Evolutionary conservation across 495 filamentous ascomycete genomes (phyloP).

Genomic region (Bathelium albidoporum): DNA sequence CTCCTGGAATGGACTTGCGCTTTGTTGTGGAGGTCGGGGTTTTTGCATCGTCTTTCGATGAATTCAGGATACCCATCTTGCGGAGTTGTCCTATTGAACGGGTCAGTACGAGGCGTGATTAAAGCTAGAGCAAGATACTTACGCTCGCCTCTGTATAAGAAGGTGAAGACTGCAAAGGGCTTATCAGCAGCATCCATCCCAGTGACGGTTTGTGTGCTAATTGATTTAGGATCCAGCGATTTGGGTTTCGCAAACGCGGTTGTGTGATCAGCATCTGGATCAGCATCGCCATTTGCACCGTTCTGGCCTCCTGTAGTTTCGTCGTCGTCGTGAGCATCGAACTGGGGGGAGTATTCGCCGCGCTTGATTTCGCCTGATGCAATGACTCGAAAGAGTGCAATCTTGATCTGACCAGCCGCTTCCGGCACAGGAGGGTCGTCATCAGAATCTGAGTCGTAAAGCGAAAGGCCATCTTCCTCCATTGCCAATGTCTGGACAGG

Average conservation of each 20-base stretch:
- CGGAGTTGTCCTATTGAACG: conserved; percentile 62
- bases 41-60: conserved; percentile 46
- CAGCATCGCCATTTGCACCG: conserved; percentile 30
- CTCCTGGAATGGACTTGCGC: conserved; percentile 64
- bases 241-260: conserved; percentile 98
- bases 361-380: conserved; percentile 95
- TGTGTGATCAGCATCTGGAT: conserved; percentile 83
- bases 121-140: conserved; percentile 37
- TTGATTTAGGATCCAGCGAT: conserved; percentile 88
- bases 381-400: conserved; percentile 88
- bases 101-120: background rate
- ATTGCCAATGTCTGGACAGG: conserved; percentile 66
- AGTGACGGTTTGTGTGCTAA: conserved; percentile 96
- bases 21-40: conserved; percentile 47
- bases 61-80: conserved; percentile 79
- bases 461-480: conserved; percentile 49
- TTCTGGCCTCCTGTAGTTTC: conserved; percentile 36
- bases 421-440: conserved; percentile 80
- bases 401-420: conserved; percentile 95
- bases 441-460: conserved; percentile 61
- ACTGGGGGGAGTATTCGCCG: conserved; percentile 95
- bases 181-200: conserved; percentile 94
- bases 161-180: conserved; percentile 94
- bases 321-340: conserved; percentile 92
- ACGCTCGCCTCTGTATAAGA: conserved; percentile 96